Evolutionary conservation across 345 rosid species (phyloP).

Genomic region (Euclidium syriacum): DNA sequence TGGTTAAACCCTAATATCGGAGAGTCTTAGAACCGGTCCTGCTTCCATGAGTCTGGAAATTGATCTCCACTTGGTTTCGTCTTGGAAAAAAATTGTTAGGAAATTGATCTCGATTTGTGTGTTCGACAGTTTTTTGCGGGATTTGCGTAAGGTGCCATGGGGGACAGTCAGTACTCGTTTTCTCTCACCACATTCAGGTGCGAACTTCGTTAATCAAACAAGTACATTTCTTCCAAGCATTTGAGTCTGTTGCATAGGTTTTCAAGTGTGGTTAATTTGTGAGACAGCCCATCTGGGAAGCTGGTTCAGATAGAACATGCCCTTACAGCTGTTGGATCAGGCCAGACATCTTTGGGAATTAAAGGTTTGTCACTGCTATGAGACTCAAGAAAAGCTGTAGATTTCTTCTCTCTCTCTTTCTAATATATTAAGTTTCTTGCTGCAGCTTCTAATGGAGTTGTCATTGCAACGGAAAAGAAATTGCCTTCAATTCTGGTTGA

Average conservation of each 20-base stretch:
- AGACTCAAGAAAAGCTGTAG: background rate
- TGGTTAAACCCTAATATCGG: background rate
- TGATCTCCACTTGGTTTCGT: background rate
- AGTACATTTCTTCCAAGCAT: background rate
- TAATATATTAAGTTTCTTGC: background rate
- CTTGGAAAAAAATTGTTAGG: background rate
- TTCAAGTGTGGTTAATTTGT: background rate
- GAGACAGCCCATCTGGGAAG: slow-evolving; percentile 86
- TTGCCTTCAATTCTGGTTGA: slow-evolving; percentile 91
- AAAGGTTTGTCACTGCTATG: slow-evolving; percentile 46
- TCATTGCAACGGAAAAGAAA: slow-evolving; percentile 90
- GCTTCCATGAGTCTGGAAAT: background rate
- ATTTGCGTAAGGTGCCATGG: slow-evolving; percentile 33
- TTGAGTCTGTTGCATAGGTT: background rate
- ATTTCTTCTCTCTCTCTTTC: background rate
- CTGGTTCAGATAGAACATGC: slow-evolving; percentile 99
- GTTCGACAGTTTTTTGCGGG: background rate
- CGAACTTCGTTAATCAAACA: background rate
- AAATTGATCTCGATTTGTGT: background rate
- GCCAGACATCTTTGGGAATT: slow-evolving; percentile 92
- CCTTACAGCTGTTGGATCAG: slow-evolving; percentile 86
- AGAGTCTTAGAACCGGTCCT: background rate
- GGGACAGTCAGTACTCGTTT: slow-evolving; percentile 92
- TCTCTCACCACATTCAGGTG: slow-evolving; percentile 96
- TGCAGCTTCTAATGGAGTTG: slow-evolving; percentile 94